Percentiles rank a stretch among this genome's conserved stretches.
Evolutionary conservation across 1,139 yeast genomes (phyloP).

Genomic region (Groenewaldozyma auringiensis): DNA sequence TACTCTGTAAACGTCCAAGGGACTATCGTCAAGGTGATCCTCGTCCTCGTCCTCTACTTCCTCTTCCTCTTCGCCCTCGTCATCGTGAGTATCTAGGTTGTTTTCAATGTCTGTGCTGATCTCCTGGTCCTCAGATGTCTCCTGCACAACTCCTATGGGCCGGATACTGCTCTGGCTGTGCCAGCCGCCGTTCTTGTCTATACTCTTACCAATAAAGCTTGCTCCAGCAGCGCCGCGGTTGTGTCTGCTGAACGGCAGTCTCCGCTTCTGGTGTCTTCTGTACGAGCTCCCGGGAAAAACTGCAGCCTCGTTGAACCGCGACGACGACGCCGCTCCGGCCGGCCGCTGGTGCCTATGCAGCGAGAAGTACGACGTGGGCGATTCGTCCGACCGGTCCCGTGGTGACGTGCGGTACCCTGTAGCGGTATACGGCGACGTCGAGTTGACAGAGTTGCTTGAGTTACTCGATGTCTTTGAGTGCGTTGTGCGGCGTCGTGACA

Average conservation of each 20-base stretch:
- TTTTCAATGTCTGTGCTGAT: not conserved
- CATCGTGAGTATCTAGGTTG: conserved; percentile 3
- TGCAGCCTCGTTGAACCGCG: conserved; percentile 21
- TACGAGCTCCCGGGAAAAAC: conserved; percentile 12
- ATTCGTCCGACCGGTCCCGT: not conserved
- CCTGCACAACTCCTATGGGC: conserved; percentile 9
- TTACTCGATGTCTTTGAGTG: conserved; percentile 29
- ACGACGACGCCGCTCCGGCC: not conserved
- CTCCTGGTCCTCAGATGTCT: conserved; percentile 14
- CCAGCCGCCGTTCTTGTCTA: not conserved
- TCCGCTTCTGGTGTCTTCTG: conserved; percentile 6
- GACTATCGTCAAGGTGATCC: not conserved
- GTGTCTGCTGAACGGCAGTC: conserved; percentile 7
- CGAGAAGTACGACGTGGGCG: not conserved
- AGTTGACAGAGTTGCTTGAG: conserved; percentile 24
- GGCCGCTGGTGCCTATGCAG: not conserved
- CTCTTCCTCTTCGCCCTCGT: not conserved
- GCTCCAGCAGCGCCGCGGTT: not conserved
- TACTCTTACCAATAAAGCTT: too few species aligned
- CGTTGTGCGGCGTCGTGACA: conserved; percentile 19
- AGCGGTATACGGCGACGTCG: conserved; percentile 5
- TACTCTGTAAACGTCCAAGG: not conserved
- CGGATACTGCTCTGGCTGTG: conserved; percentile 3
- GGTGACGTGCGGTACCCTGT: not conserved
- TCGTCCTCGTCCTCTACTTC: too few species aligned